These are phyloP conservation scores for Lactuca sativa DNA, from an alignment of 129 eudicot genomes.

Conservation along the genomic window DNA sequence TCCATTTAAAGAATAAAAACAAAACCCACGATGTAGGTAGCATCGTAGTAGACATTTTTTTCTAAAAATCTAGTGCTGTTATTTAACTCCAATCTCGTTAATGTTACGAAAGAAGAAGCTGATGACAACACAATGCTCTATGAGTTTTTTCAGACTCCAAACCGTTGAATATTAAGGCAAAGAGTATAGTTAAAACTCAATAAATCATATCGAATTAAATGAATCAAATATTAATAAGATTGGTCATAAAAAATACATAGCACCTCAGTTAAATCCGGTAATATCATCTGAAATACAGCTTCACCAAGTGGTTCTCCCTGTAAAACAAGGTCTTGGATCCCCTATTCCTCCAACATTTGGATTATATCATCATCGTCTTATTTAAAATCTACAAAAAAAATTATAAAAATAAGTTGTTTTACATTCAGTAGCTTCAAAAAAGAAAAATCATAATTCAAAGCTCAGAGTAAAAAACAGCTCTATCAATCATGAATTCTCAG, in stretches of 20 bases:
- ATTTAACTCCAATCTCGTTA: slow-evolving; percentile 32
- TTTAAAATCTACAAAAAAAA: no score
- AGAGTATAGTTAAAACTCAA: slow-evolving; percentile 21
- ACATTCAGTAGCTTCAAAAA: no score
- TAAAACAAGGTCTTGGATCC: slow-evolving; percentile 17
- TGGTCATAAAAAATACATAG: not conserved
- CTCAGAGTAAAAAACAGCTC: slow-evolving; percentile 75
- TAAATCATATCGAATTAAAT: not conserved
- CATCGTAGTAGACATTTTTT: no score
- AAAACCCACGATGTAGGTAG: no score
- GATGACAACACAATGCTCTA: slow-evolving; percentile 26
- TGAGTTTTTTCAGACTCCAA: slow-evolving; percentile 23
- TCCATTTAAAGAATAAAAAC: no score
- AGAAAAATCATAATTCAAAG: not conserved
- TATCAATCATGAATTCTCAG: slow-evolving; percentile 82
- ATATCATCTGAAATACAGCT: no score
- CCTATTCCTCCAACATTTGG: not conserved
- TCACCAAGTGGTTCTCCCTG: not conserved
- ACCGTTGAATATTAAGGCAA: not conserved
- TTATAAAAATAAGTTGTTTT: not conserved
- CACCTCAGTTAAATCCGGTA: not conserved
- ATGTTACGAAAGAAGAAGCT: slow-evolving; percentile 25
- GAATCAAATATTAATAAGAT: no score
- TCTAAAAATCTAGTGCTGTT: slow-evolving; percentile 7
- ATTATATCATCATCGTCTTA: not conserved